These are phyloP conservation scores for Ceratocystis variospora DNA, from an alignment of 2,329 filamentous ascomycete species.

Conservation along the genomic window DNA sequence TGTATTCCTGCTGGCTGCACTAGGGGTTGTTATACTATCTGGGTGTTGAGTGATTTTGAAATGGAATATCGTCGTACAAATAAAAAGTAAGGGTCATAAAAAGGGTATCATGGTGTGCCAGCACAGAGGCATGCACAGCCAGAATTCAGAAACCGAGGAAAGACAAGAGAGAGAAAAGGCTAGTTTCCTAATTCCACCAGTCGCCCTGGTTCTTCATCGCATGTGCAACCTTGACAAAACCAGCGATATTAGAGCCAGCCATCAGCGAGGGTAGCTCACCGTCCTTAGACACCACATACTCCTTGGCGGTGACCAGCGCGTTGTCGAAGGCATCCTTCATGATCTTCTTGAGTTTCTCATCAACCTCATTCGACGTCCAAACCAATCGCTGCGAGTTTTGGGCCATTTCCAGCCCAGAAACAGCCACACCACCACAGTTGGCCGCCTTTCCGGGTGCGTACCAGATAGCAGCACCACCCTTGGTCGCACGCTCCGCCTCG, in stretches of 20 bases:
- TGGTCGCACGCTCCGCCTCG: slow-evolving; percentile 60
- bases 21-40: too few species aligned
- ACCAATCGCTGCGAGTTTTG: slow-evolving; percentile 82
- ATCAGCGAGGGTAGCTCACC: slow-evolving; percentile 82
- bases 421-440: slow-evolving; percentile 94
- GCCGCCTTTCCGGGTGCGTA: slow-evolving; percentile 95
- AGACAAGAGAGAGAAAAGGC: background rate
- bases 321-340: slow-evolving; percentile 91
- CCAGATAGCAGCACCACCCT: slow-evolving; percentile 64
- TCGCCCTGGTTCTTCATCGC: slow-evolving; percentile 97
- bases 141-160: background rate
- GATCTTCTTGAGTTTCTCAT: slow-evolving; percentile 78
- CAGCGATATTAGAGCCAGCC: slow-evolving; percentile 91
- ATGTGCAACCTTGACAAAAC: slow-evolving; percentile 87
- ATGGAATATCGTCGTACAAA: too few species aligned
- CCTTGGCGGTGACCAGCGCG: slow-evolving; percentile 75
- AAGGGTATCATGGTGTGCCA: slow-evolving; percentile 5
- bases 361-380: slow-evolving; percentile 85
- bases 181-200: slow-evolving; percentile 49
- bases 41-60: too few species aligned
- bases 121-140: background rate
- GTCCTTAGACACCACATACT: slow-evolving; percentile 66
- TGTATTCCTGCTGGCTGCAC: too few species aligned
- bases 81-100: background rate
- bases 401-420: slow-evolving; percentile 96